Evolutionary conservation across 1,284 basidiomycete genomes (phyloP).

Genomic region (Inonotus obliquus): DNA sequence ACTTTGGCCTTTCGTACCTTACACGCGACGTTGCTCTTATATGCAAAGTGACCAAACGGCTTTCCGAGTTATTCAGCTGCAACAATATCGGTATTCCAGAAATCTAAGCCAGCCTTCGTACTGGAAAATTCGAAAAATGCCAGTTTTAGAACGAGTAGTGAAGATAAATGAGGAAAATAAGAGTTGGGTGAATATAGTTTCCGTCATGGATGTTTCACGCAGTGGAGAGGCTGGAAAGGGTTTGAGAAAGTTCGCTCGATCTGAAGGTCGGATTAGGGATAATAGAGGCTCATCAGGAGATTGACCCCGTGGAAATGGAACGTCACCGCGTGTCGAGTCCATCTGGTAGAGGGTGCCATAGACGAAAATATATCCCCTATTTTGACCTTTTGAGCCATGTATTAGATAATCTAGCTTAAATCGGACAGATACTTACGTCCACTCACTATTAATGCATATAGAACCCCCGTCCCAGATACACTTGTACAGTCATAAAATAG

Average conservation of each 20-base stretch:
- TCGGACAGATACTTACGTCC: no score
- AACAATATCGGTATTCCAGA: not conserved
- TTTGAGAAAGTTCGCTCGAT: not conserved
- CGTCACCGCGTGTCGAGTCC: no score
- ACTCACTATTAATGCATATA: no score
- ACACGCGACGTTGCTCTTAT: not conserved
- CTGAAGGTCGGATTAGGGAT: not conserved
- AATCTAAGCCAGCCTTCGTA: not conserved
- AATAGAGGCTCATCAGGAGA: not conserved
- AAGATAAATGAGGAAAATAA: not conserved
- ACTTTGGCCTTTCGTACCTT: not conserved
- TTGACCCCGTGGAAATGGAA: not conserved
- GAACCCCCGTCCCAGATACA: no score
- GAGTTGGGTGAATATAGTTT: not conserved
- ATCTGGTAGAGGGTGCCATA: no score
- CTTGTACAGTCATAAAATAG: no score
- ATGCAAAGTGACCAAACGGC: not conserved
- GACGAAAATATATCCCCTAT: no score
- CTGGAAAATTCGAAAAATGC: not conserved
- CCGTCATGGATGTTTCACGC: not conserved
- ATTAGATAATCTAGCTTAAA: no score
- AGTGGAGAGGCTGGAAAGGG: not conserved
- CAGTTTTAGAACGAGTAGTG: not conserved
- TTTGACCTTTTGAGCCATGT: no score
- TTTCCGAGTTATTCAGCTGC: not conserved